A percentile compares a stretch with the other conserved stretches of the same genome.
These are phyloP conservation scores for Uronychia binucleata DNA, from an alignment of 73 alveolate species.

Conservation along the genomic window DNA sequence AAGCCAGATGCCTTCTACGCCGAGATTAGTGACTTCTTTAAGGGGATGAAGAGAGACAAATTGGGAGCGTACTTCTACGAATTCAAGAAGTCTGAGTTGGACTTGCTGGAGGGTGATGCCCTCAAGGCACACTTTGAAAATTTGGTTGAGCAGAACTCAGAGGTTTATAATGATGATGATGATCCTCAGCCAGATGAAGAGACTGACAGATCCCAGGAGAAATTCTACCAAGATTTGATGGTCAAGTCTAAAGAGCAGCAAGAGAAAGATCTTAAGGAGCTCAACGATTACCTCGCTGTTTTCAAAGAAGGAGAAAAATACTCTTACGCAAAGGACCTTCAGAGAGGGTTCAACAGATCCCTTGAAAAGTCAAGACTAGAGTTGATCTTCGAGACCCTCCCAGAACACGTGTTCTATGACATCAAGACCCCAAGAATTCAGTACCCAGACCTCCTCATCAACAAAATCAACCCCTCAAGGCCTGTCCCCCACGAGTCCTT, in stretches of 20 bases:
- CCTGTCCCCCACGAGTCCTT: constrained; percentile 16
- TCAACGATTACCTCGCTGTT: constrained; percentile 22
- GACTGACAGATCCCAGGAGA: not conserved
- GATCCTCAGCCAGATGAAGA: too few species aligned
- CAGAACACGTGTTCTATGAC: constrained; percentile 42
- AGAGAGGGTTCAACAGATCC: constrained; percentile 1
- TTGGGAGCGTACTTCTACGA: constrained; percentile 22
- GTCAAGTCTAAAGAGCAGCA: not conserved
- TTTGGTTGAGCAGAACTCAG: not conserved
- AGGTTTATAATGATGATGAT: not conserved
- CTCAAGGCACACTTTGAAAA: constrained; percentile 18
- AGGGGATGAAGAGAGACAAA: constrained; percentile 9
- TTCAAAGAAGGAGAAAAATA: constrained; percentile 27
- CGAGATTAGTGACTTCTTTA: constrained; percentile 2
- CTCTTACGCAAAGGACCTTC: constrained; percentile 18
- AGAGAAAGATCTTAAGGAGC: constrained; percentile 11
- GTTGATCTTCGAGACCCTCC: constrained; percentile 29
- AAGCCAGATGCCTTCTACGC: constrained; percentile 1
- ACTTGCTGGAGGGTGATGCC: not conserved
- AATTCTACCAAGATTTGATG: not conserved
- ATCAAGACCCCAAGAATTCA: constrained; percentile 14
- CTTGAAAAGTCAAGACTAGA: not conserved
- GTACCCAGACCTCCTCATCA: not conserved
- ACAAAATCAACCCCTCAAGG: constrained; percentile 31
- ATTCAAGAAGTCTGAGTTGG: constrained; percentile 14